Conservation (phyloP, 2,329 filamentous ascomycete genomes). For the Zymoseptoria crescenta region DNA sequence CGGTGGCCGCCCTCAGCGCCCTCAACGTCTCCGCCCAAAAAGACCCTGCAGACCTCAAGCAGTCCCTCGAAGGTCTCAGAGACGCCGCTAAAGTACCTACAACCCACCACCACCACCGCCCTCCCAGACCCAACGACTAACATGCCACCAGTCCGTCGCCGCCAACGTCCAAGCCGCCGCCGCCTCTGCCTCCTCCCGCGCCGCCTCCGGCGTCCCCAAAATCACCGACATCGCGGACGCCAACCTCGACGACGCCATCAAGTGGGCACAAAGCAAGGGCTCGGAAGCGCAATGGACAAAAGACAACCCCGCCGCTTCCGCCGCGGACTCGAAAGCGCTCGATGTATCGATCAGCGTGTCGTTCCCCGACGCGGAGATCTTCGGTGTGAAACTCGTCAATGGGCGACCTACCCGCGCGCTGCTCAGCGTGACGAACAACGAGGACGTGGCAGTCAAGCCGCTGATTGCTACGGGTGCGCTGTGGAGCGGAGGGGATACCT, state of each 20-base stretch:
- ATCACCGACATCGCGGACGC: conserved; percentile 10
- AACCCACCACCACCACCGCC: conserved; percentile 7
- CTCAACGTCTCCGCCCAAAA: conserved; percentile 54
- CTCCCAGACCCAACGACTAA: conserved; percentile 16
- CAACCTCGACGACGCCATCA: conserved; percentile 15
- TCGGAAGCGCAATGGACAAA: conserved; percentile 7
- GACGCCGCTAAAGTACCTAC: conserved; percentile 24
- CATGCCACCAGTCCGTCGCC: neutral
- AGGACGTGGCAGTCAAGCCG: conserved; percentile 66
- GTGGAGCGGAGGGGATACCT: conserved; percentile 45
- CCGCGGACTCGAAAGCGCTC: conserved; percentile 45
- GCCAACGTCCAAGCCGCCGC: neutral
- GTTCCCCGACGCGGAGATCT: conserved; percentile 66
- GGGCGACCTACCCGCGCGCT: conserved; percentile 76
- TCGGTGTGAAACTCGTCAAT: conserved; percentile 93
- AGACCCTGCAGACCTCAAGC: conserved; percentile 21
- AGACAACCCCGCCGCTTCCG: conserved; percentile 3
- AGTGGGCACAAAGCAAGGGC: conserved; percentile 10
- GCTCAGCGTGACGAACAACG: conserved; percentile 76
- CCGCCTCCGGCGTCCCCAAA: conserved; percentile 14
- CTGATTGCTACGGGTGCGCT: conserved; percentile 71
- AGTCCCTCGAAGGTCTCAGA: conserved; percentile 19
- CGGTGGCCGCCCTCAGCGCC: conserved; percentile 62
- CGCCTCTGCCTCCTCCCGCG: neutral
- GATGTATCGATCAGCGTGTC: conserved; percentile 49